Conservation (phyloP, 495 filamentous ascomycete species). For the Xylaria intraflava region DNA sequence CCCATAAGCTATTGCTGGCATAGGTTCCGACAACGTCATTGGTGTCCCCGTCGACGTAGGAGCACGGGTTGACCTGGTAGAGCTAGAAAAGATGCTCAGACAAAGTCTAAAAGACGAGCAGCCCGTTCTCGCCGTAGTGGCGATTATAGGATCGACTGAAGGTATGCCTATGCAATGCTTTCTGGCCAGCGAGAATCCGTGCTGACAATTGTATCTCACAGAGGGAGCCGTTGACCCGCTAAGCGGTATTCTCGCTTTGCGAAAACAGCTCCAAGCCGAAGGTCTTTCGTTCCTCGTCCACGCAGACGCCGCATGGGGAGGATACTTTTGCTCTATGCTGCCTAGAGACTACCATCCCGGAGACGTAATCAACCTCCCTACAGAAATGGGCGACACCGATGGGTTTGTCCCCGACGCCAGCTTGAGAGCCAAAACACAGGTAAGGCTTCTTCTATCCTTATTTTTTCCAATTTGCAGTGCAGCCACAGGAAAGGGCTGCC, state of each 20-base stretch:
- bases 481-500: no score
- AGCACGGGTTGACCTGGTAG: conserved; percentile 30
- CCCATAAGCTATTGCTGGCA: conserved; percentile 32
- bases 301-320: conserved; percentile 45
- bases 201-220: neutral
- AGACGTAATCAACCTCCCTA: conserved; percentile 15
- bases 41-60: conserved; percentile 32
- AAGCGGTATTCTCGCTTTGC: conserved; percentile 29
- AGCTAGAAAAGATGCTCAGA: conserved; percentile 27
- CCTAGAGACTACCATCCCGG: conserved; percentile 17
- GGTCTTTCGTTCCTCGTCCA: conserved; percentile 41
- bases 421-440: conserved; percentile 29
- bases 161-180: conserved; percentile 15
- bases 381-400: conserved; percentile 15
- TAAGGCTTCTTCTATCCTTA: neutral
- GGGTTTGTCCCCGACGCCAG: conserved; percentile 28
- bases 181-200: neutral
- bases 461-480: neutral
- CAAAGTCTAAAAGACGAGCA: conserved; percentile 23
- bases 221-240: conserved; percentile 41
- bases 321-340: conserved; percentile 44
- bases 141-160: conserved; percentile 26
- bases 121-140: conserved; percentile 28
- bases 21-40: conserved; percentile 37
- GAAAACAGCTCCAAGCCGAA: conserved; percentile 29